Conservation (phyloP, 169 alveolate species). For the Eimeria zaria region DNA sequence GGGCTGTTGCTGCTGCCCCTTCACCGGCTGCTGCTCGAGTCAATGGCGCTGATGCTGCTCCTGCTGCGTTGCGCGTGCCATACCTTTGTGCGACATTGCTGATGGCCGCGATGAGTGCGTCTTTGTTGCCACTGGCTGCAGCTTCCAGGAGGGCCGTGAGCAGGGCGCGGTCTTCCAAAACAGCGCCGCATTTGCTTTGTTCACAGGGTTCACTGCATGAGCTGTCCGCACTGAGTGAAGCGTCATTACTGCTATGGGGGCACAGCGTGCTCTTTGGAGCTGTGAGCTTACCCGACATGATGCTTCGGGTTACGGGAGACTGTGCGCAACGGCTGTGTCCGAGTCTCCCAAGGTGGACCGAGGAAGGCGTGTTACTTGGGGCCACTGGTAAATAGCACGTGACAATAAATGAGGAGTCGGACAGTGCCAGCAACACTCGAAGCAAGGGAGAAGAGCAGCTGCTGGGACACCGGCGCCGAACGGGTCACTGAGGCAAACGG, state of each 20-base stretch:
- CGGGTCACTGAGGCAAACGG: not conserved
- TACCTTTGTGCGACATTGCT: conserved; percentile 25
- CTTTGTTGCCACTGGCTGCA: conserved; percentile 37
- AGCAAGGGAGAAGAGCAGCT: not conserved
- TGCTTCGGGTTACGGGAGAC: not conserved
- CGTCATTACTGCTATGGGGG: not conserved
- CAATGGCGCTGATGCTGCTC: not conserved
- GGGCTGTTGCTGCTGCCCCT: too few relatives aligned
- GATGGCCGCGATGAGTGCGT: not conserved
- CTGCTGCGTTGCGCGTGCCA: not conserved
- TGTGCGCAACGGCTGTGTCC: not conserved
- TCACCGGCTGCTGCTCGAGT: not conserved
- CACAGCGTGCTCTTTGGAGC: not conserved
- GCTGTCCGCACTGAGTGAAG: not conserved
- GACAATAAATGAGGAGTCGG: not conserved
- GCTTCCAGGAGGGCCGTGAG: conserved; percentile 47
- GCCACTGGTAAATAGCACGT: not conserved
- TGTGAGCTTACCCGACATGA: not conserved
- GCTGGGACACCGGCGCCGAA: not conserved
- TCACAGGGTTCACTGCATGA: not conserved
- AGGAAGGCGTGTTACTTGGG: not conserved
- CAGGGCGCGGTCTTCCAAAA: conserved; percentile 29
- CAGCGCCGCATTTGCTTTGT: not conserved
- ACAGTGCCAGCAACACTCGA: not conserved
- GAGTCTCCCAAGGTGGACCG: not conserved